Base-by-base conservation (phyloP, 352 stramenopile genomes). In the Pythium sp. region DNA sequence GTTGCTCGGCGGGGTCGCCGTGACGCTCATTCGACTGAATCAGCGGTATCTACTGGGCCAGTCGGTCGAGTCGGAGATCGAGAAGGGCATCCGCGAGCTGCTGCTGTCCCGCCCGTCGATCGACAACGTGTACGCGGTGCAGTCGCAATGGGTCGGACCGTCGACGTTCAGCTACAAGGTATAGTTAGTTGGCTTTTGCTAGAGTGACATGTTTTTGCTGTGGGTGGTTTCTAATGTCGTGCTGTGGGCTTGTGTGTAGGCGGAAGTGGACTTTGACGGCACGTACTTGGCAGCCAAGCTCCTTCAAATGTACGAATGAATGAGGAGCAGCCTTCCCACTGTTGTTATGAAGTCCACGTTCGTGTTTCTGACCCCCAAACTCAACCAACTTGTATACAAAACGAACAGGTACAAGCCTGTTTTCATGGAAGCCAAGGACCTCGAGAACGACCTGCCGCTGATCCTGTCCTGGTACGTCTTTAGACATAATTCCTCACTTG, bases 111-210 rank as follows among this genome's bases (percentile, higher is more conserved):
- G 93, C 28, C 84, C 89, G 53, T 97, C 91, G 66, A 98, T 99
- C 75, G 96, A 99, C 57, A 92, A 94, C 62, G 93, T 99, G 32
- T 93, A 97, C 72, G 91, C 84, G 24, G 96, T 99, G 58, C 97
- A 99, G 81, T 98, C 90, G 49, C 97, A 99, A 81, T 99, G 96
- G 96, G 97, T 99, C 47, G 96, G 96, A 20, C 96, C 97, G 3
- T 97, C 98, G 69, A 98, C 93, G 8, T 99, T 99, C 72, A 98
- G 93, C 67, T 99, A 98, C 87, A 99, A 99, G 82, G 87, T 95
- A 69, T 18, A 67, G 56, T 58, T 12, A 14, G 11, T 28, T 32
- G 28, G 28, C 28, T 3, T 32, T 32, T 32, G 28, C 2, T 32
- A 32, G 28, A 32, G 4, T 32, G 28, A 32, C 28, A 32, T 5